Evolutionary conservation across 1,139 yeast species (phyloP).

Genomic region (Lodderomyces beijingensis): DNA sequence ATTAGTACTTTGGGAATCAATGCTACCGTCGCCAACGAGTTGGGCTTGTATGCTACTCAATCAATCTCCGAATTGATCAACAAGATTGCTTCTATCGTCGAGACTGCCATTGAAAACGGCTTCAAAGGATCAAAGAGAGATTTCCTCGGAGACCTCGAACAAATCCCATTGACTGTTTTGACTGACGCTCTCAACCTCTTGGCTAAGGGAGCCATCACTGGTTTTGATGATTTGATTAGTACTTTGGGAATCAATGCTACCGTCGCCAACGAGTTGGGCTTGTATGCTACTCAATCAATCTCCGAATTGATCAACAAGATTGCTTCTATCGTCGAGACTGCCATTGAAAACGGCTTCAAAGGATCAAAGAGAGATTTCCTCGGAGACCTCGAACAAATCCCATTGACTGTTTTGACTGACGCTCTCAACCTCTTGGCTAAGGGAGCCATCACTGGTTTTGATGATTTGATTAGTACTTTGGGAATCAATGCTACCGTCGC

Average conservation of each 20-base stretch:
- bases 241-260: conserved; percentile 1
- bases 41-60: too few species aligned
- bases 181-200: conserved; percentile 1
- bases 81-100: too few species aligned
- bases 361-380: background rate
- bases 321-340: background rate
- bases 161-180: background rate
- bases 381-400: too few species aligned
- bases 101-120: too few species aligned
- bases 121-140: too few species aligned
- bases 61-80: too few species aligned
- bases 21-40: too few species aligned
- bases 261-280: background rate
- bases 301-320: background rate
- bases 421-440: background rate
- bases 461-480: background rate
- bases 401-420: background rate
- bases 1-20: too few species aligned
- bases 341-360: background rate
- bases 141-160: too few species aligned
- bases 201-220: background rate
- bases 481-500: conserved; percentile 1
- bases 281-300: background rate
- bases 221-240: background rate
- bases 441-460: conserved; percentile 1